phyloP scores from a whole-genome alignment of 257 asterid genomes.

The Capsicum rhomboideum region DNA sequence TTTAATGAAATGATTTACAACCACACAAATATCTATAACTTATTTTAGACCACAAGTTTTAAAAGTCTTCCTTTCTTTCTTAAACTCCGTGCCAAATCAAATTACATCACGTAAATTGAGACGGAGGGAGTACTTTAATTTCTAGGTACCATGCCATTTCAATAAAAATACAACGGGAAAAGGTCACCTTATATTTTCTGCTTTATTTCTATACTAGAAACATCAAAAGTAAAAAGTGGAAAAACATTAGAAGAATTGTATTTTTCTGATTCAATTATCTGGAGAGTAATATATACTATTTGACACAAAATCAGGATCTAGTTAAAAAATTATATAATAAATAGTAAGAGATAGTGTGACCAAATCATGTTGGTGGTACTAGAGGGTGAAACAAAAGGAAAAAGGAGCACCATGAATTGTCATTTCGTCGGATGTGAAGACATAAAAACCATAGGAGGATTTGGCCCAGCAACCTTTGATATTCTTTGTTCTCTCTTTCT shows the following conservation, averaged over 20 bases:
- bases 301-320: background rate
- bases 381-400: background rate
- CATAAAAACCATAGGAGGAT: conserved; percentile 11
- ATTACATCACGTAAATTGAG: too few species aligned
- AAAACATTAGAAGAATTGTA: background rate
- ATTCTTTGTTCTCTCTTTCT: conserved; percentile 19
- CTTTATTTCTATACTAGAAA: background rate
- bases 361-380: conserved; percentile 3
- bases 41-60: too few species aligned
- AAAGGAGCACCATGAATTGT: conserved; percentile 7
- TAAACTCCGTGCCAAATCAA: too few species aligned
- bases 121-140: too few species aligned
- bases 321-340: background rate
- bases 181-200: background rate
- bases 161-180: background rate
- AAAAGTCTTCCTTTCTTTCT: too few species aligned
- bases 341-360: conserved; percentile 14
- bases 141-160: background rate
- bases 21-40: too few species aligned
- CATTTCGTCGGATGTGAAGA: conserved; percentile 10
- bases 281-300: background rate
- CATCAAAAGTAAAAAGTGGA: background rate
- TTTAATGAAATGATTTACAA: too few species aligned
- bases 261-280: background rate
- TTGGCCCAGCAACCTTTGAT: conserved; percentile 3